These are phyloP conservation scores for Euphrasia confusa DNA, from an alignment of 257 asterid genomes.

Conservation along the genomic window DNA sequence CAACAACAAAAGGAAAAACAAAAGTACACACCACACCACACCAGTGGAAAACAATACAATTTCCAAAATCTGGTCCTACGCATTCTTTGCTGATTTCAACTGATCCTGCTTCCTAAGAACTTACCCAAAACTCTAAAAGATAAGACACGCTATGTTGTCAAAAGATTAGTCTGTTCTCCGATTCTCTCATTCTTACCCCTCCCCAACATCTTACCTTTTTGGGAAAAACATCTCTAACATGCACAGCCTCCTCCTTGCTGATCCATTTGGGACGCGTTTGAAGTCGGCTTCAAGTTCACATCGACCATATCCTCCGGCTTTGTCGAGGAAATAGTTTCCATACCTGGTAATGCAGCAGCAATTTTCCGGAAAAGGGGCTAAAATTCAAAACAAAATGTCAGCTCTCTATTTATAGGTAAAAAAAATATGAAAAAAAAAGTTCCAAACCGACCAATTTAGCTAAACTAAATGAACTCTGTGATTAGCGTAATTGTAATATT, in stretches of 20 bases:
- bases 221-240: slow-evolving; percentile 34
- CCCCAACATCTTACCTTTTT: too few species aligned
- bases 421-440: too few species aligned
- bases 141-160: neutral
- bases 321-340: slow-evolving; percentile 75
- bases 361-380: slow-evolving; percentile 86
- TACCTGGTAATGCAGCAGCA: slow-evolving; percentile 79
- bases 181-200: too few species aligned
- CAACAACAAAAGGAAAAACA: too few species aligned
- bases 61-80: slow-evolving; percentile 16
- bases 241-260: slow-evolving; percentile 90
- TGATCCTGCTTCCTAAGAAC: slow-evolving; percentile 19
- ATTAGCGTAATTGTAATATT: too few species aligned
- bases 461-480: neutral
- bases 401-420: too few species aligned
- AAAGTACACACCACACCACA: slow-evolving; percentile 19
- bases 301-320: slow-evolving; percentile 85
- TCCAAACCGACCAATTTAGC: too few species aligned
- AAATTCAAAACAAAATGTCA: too few species aligned
- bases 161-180: neutral
- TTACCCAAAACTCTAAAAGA: slow-evolving; percentile 1
- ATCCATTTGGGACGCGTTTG: slow-evolving; percentile 53
- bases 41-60: slow-evolving; percentile 16
- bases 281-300: slow-evolving; percentile 70
- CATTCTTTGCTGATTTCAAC: slow-evolving; percentile 14